phyloP scores from a whole-genome alignment of 129 eudicot genomes.

The Saposhnikovia divaricata region DNA sequence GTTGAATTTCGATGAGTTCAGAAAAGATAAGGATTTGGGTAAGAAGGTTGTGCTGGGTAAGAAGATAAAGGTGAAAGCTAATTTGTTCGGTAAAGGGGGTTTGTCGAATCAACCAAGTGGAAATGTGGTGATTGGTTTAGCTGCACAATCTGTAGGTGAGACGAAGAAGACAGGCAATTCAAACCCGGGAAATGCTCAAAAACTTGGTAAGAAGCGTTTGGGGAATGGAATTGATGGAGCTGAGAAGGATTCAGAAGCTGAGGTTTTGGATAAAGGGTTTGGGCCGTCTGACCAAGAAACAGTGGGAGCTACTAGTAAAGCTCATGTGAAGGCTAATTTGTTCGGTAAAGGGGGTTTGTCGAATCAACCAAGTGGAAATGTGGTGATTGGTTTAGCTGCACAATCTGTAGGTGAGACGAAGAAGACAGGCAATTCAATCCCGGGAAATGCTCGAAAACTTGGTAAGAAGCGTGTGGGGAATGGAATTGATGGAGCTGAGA shows the following conservation, averaged over 20 bases:
- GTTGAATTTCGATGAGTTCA: slow-evolving; percentile 12
- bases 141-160: background rate
- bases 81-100: slow-evolving; percentile 4
- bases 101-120: background rate
- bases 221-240: background rate
- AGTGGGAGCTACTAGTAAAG: slow-evolving; percentile 8
- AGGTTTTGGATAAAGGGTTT: slow-evolving; percentile 5
- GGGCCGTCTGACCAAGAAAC: slow-evolving; percentile 6
- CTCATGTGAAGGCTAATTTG: background rate
- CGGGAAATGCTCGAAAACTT: background rate
- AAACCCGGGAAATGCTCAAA: background rate
- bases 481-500: background rate
- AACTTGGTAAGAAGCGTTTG: background rate
- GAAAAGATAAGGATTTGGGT: background rate
- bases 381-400: background rate
- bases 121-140: background rate
- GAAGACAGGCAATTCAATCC: background rate
- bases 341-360: background rate
- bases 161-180: slow-evolving; percentile 3
- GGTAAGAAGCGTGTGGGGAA: background rate
- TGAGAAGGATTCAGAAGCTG: background rate
- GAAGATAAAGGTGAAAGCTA: background rate
- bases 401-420: background rate
- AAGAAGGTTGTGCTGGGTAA: background rate
- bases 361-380: background rate